Evolutionary conservation across 2,329 filamentous ascomycete genomes (phyloP).

Genomic region (Neoscytalidium dimidiatum): DNA sequence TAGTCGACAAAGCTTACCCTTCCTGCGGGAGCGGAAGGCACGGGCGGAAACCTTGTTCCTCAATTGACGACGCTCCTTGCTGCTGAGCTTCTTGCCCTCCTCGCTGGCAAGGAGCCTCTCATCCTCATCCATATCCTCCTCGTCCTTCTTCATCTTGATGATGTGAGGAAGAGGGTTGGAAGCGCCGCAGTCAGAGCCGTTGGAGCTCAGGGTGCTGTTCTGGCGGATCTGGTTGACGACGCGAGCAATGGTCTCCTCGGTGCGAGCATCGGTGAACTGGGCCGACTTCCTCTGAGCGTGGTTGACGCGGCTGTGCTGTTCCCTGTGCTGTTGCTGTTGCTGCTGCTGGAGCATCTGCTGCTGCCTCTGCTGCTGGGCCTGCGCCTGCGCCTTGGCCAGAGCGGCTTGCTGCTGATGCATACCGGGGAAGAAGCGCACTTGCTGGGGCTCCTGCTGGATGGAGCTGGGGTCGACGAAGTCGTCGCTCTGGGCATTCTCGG

Average conservation of each 20-base stretch:
- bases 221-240: conserved; percentile 90
- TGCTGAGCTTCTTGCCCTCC: conserved; percentile 98
- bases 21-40: conserved; percentile 95
- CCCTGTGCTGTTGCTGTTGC: conserved; percentile 39
- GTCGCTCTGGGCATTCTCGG: conserved; percentile 40
- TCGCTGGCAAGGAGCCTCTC: conserved; percentile 92
- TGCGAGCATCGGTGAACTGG: conserved; percentile 46
- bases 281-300: conserved; percentile 34
- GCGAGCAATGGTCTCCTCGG: conserved; percentile 90
- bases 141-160: conserved; percentile 81
- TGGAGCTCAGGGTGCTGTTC: conserved; percentile 60
- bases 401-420: conserved; percentile 90
- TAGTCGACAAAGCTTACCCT: conserved; percentile 65
- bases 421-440: conserved; percentile 82
- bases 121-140: conserved; percentile 98
- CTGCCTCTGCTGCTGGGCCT: conserved; percentile 50
- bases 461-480: conserved; percentile 74
- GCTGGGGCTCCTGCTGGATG: conserved; percentile 63
- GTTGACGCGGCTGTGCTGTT: conserved; percentile 30
- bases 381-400: conserved; percentile 33
- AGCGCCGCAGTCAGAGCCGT: conserved; percentile 52
- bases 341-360: conserved; percentile 55
- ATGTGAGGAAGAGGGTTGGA: conserved; percentile 63
- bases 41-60: conserved; percentile 98
- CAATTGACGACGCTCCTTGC: conserved; percentile 95